Evolutionary conservation across 192 early-diverging fungal species (phyloP).

Genomic region (Coemansia nantahalensis): DNA sequence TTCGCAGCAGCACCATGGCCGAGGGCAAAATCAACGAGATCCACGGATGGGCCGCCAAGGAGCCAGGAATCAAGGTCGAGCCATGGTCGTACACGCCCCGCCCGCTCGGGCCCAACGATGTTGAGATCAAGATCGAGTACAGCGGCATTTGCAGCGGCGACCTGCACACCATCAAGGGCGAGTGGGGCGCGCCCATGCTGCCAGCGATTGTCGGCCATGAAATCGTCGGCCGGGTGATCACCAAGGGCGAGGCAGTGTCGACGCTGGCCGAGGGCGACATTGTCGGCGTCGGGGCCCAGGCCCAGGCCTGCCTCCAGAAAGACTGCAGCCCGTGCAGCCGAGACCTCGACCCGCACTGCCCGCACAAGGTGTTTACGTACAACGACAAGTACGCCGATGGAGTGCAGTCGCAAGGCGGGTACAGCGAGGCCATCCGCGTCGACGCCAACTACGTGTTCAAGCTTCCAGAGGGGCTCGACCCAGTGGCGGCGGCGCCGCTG

Average conservation of each 20-base stretch:
- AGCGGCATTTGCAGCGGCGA: constrained; percentile 80
- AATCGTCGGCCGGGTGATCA: constrained; percentile 61
- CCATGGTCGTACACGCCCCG: constrained; percentile 59
- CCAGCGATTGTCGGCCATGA: constrained; percentile 67
- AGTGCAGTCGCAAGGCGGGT: constrained; percentile 55
- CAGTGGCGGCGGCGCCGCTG: constrained; percentile 65
- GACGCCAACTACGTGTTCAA: constrained; percentile 64
- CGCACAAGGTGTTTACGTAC: constrained; percentile 49
- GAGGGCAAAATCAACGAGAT: constrained; percentile 48
- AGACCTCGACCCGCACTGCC: constrained; percentile 48
- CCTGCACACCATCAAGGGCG: constrained; percentile 64
- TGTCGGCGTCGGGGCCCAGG: constrained; percentile 68
- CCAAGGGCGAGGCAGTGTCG: constrained; percentile 57
- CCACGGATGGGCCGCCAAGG: constrained; percentile 45
- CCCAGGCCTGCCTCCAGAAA: constrained; percentile 54
- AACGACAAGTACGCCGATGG: constrained; percentile 58
- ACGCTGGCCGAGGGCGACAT: constrained; percentile 58
- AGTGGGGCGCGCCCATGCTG: constrained; percentile 53
- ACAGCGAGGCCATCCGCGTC: constrained; percentile 63
- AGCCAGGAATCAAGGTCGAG: constrained; percentile 36
- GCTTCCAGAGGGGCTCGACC: constrained; percentile 55
- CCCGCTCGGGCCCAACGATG: constrained; percentile 58
- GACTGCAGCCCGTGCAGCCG: constrained; percentile 56
- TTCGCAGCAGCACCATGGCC: constrained; percentile 19
- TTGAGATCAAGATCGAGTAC: constrained; percentile 73